phyloP scores from a whole-genome alignment of 768 basidiomycete species.

The Kwoniella bestiolae region DNA sequence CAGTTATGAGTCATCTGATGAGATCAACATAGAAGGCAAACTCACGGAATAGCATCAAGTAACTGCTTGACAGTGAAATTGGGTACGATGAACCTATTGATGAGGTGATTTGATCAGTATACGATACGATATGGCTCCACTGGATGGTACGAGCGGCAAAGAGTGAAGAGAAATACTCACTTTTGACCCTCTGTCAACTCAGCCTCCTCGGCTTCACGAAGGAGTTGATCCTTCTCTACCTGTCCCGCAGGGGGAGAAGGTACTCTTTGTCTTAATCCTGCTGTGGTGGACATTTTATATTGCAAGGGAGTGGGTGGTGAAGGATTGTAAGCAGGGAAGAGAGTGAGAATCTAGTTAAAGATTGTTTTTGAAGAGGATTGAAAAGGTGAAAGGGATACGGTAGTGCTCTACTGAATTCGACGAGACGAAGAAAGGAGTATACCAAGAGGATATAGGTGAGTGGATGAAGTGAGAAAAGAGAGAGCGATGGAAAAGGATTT shows the following conservation, averaged over 20 bases:
- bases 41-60: constrained; percentile 73
- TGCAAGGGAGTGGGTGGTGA: neutral
- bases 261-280: constrained; percentile 28
- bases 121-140: too few species aligned
- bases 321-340: neutral
- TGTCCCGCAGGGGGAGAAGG: constrained; percentile 37
- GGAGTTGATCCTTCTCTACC: constrained; percentile 42
- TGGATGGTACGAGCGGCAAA: neutral
- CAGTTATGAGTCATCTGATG: too few species aligned
- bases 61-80: constrained; percentile 87
- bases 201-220: constrained; percentile 47
- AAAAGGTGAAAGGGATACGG: neutral
- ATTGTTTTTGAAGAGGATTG: neutral
- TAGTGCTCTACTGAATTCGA: neutral
- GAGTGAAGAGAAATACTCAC: constrained; percentile 27
- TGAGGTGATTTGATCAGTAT: neutral
- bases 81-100: constrained; percentile 65
- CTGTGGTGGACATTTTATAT: constrained; percentile 24
- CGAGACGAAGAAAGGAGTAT: neutral
- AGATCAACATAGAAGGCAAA: constrained; percentile 7
- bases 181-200: constrained; percentile 49
- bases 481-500: neutral
- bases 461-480: neutral
- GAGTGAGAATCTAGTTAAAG: neutral
- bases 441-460: too few species aligned